Base-by-base conservation (phyloP, 768 basidiomycete species). In the Daedaleopsis nitida region DNA sequence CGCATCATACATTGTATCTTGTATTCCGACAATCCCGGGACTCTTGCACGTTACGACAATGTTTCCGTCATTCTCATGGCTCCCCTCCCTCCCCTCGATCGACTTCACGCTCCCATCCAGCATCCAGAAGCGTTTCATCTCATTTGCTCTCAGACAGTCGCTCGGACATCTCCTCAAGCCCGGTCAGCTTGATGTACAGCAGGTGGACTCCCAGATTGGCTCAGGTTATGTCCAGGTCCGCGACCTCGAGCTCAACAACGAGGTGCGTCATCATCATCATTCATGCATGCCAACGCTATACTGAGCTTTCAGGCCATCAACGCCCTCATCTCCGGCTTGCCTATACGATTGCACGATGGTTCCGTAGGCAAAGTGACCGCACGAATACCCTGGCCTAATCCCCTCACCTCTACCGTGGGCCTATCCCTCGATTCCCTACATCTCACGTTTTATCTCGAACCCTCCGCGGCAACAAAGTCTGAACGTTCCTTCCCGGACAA, bases 171-270 rank as follows among this genome's bases (percentile, higher is more conserved):
- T 97, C 62, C 82, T 98, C 56, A 91, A 89, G 72, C 92, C 91
- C 11, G 95, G 93, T 16, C 94, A 95, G 68, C 83, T 97, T 59
- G 92, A 97, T 75, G 80, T 85, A 54, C 83, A 88, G 57, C 87
- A 93, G 75, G 89, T 97, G 67, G 93, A 96, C 68, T 91, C 93
- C 32, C 93, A 96, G 75, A 88, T 98, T 68, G 90, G 92, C n/a
- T 89, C 88, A 44, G 96, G 96, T 17, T 88, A 84, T 71, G 86
- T 97, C 5, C 91, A 94, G 74, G 83, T 98, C 39, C 88, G 88
- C 64, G 87, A 94, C 68, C 77, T 97, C 57, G 86, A 94, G 71
- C 76, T 98, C 52, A 85, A 94, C 72, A 80, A 81, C 52, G 79
- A 86, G 73, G 95, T 90, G 69, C 68, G 87, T 81, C 42, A 53